Base-by-base conservation (phyloP, 371 early-diverging fungal genomes). In the Gilbertella persicaria region DNA sequence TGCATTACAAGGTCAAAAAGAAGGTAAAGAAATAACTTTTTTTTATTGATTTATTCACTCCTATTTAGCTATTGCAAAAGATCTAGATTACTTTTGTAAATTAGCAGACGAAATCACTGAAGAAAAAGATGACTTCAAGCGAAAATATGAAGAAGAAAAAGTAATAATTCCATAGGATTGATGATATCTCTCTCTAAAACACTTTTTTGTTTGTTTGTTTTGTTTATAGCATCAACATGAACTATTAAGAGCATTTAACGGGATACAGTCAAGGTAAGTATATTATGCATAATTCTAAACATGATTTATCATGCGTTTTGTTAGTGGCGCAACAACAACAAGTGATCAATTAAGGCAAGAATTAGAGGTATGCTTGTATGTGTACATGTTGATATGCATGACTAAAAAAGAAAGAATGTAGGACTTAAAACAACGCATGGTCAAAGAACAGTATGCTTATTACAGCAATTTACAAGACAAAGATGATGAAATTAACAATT, bases 41-140 rank as follows among this genome's bases (percentile, higher is more conserved):
- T 8, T 16, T 23, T 5, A 7, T 24, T 23, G 2, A 19, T 42
- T 36, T 20, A 26, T 40, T 16, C 33, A 33, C 8, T 28, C n/a
- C 4, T 25, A 41, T 26, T 47, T 45, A 77, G 78, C 78, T 9
- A 71, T 77, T 40, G 48, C 67, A 1, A 73, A 71, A 29, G 78
- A 77, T 58, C 59, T 77, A 2, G 78, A 77, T 24, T 77, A 73
- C 37, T 73, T 77, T 24, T 54, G 80, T 63, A 45, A 72, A 25
- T 50, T 73, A 45, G 52, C 73, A 45, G 69, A 88, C 66, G 71
- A 81, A 51, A 24, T 77, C 16, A 68, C 82, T 68, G 67, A 81
- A 69, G 54, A 73, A 45, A 77, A 67, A 45, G 74, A 71, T 16
- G 29, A 50, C n/a, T 53, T 67, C 21, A 58, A 62, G 7, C 56